These are phyloP conservation scores for Arctium minus DNA, from an alignment of 129 eudicot genomes.

Conservation along the genomic window DNA sequence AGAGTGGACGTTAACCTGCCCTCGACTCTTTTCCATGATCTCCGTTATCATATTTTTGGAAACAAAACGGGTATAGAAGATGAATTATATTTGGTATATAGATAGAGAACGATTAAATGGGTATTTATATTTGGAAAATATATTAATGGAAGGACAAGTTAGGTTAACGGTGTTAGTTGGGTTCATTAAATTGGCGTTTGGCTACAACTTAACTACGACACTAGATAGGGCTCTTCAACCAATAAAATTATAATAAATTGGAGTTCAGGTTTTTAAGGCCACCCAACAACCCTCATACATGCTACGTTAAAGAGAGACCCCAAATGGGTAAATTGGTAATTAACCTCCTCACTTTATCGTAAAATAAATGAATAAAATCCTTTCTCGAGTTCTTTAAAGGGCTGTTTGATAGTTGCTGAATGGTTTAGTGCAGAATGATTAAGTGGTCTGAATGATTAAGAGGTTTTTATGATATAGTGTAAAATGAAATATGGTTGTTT, in stretches of 20 bases:
- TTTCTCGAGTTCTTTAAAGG: no score
- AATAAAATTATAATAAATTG: constrained; percentile 20
- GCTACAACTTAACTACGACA: neutral
- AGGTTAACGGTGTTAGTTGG: constrained; percentile 24
- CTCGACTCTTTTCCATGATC: neutral
- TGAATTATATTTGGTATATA: neutral
- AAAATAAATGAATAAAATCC: no score
- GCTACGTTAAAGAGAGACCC: neutral
- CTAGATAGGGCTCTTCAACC: constrained; percentile 9
- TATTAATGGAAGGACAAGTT: neutral
- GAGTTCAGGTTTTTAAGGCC: constrained; percentile 1
- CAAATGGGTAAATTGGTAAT: neutral
- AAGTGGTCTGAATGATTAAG: no score
- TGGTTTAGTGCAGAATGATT: no score
- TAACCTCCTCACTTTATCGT: neutral
- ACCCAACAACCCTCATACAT: neutral
- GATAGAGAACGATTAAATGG: neutral
- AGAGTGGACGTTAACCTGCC: constrained; percentile 45
- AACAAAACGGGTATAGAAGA: neutral
- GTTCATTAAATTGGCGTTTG: constrained; percentile 30
- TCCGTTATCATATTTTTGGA: neutral
- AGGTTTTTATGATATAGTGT: no score
- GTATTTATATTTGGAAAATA: neutral
- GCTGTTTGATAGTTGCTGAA: no score
- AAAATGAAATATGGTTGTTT: no score